Base-by-base conservation (phyloP, 2,329 filamentous ascomycete species). In the Monosporascus sp. region DNA sequence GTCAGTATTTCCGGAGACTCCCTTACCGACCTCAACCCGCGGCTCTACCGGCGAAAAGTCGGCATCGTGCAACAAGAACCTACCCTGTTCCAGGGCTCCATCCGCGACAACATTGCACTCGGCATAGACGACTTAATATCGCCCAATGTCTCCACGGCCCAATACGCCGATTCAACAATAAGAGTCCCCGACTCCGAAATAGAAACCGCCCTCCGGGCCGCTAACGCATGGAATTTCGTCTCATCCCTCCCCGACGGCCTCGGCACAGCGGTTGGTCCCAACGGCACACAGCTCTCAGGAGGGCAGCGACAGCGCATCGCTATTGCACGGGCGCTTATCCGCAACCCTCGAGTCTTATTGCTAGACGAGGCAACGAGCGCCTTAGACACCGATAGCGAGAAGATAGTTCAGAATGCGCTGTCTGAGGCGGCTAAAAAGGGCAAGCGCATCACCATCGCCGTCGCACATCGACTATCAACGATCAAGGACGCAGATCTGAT, bases 11-110 rank as follows among this genome's bases (percentile, higher is more conserved):
- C 75, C 48, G 67, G 67, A 15, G 58, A 74, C 22, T 64, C 78
- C 40, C 63, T 77, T 0, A 57, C 62, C 22, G 63, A 69, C 2
- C 62, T 79, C 26, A 74, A 78, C 55, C 66, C 78, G 1, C 73
- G 75, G 26, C 74, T 76, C 59, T 82, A 80, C 68, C 74, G 81
- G 44, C 69, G 72, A 3, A 68, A 76, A 35, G 73, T 85, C 15
- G 74, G 79, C 3, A 72, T 84, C 5, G 81, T 85, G 2, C 77
- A 81, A 54, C 81, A 85, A 62, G 80, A 84, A 51, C 79, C 80
- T 0, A 77, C 77, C 20, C 64, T 79, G 0, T 80, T 79, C 58
- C 74, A 74, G 41, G 72, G 72, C 17, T 71, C 71, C 5, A 74
- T 80, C 43, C 72, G 69, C 48, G 72, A 74, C n/a, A 80, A 79